These are phyloP conservation scores for Wickerhamomyces hampshirensis DNA, from an alignment of 805 yeast species.

Conservation along the genomic window DNA sequence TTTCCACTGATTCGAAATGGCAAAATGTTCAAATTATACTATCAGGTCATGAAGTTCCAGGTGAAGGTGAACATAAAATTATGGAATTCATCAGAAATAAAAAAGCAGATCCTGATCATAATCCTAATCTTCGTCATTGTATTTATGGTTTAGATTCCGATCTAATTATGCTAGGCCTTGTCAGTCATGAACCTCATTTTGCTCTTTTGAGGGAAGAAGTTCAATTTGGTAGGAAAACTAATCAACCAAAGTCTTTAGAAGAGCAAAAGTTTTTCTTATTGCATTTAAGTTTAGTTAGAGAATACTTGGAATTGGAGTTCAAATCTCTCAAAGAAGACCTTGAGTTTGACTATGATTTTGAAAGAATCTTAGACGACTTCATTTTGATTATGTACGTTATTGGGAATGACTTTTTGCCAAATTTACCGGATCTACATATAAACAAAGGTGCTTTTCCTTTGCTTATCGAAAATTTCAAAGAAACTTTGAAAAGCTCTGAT, in stretches of 20 bases:
- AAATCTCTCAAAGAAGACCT: constrained; percentile 59
- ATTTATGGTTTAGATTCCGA: constrained; percentile 96
- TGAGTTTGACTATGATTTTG: constrained; percentile 73
- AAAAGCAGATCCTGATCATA: constrained; percentile 68
- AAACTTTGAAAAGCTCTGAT: constrained; percentile 63
- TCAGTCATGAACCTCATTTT: constrained; percentile 94
- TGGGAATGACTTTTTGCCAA: constrained; percentile 97
- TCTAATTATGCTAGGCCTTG: constrained; percentile 86
- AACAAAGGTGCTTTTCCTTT: constrained; percentile 97
- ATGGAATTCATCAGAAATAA: constrained; percentile 85
- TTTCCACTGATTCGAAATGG: constrained; percentile 93
- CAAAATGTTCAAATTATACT: constrained; percentile 80
- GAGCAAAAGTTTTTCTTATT: constrained; percentile 78
- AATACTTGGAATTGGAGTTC: constrained; percentile 85
- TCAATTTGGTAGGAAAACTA: constrained; percentile 59
- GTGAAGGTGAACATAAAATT: constrained; percentile 98
- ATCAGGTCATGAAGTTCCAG: constrained; percentile 96
- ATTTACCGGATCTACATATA: constrained; percentile 87
- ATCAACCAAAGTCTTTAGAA: constrained; percentile 46
- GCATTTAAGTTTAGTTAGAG: constrained; percentile 85
- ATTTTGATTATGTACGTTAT: constrained; percentile 88
- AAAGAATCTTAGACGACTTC: constrained; percentile 86
- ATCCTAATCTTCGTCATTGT: constrained; percentile 86
- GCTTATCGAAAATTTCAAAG: constrained; percentile 81
- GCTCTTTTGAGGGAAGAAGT: constrained; percentile 95